Conservation (phyloP, 371 early-diverging fungal genomes). For the Mucor irregularis region DNA sequence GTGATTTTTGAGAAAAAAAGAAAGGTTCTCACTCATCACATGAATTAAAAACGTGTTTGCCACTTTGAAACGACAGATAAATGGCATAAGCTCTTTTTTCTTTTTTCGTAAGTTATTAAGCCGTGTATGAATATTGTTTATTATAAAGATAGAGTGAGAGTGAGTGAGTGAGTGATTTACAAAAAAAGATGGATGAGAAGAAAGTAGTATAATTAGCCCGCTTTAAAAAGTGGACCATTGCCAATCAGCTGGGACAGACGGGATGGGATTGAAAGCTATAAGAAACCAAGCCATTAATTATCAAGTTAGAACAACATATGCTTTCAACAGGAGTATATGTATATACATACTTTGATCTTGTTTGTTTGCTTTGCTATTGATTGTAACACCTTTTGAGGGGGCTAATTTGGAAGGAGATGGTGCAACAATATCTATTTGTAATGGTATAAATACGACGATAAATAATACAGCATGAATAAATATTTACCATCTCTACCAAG, state of each 20-base stretch:
- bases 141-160: background rate
- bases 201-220: background rate
- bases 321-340: background rate
- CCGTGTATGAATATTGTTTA: background rate
- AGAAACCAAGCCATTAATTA: background rate
- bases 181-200: background rate
- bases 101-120: too few species aligned
- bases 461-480: background rate
- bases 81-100: too few species aligned
- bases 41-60: too few species aligned
- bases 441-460: background rate
- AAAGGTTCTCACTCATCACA: too few species aligned
- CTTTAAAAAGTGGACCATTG: slow-evolving; percentile 38
- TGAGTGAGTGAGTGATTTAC: background rate
- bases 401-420: slow-evolving; percentile 13
- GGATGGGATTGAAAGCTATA: slow-evolving; percentile 23
- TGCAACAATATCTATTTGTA: slow-evolving; percentile 39
- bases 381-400: slow-evolving; percentile 23
- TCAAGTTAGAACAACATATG: background rate
- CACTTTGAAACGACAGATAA: too few species aligned
- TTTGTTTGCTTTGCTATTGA: slow-evolving; percentile 18
- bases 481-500: slow-evolving; percentile 49
- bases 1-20: too few species aligned
- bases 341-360: slow-evolving; percentile 20
- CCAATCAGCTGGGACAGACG: slow-evolving; percentile 36